These are phyloP conservation scores for Talaromyces sp. DNA, from an alignment of 2,329 filamentous ascomycete genomes.

Conservation along the genomic window DNA sequence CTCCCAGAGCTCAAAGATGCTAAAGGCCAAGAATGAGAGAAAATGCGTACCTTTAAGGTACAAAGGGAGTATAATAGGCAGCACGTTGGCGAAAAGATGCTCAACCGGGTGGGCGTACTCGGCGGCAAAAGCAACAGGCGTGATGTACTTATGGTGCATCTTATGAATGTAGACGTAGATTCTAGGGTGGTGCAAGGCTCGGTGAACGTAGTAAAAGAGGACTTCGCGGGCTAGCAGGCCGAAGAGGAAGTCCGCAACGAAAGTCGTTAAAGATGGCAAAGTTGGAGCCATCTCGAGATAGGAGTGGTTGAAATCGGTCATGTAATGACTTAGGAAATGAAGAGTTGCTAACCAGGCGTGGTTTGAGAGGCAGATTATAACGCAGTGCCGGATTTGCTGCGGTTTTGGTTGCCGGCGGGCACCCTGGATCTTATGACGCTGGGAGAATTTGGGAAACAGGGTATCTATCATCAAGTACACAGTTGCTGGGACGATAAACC, in stretches of 20 bases:
- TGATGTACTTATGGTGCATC: background rate
- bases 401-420: background rate
- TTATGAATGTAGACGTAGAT: background rate
- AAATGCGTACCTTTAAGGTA: background rate
- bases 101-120: background rate
- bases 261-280: background rate
- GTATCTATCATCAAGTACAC: constrained; percentile 43
- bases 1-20: background rate
- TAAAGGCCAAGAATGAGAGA: background rate
- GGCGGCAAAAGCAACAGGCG: background rate
- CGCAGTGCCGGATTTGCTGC: background rate
- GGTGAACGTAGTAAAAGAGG: background rate
- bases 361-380: background rate
- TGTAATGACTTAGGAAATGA: background rate
- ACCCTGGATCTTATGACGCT: constrained; percentile 51
- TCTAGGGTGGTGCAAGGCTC: background rate
- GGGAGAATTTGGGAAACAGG: constrained; percentile 46
- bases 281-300: background rate
- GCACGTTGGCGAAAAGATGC: background rate
- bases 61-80: background rate
- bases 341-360: background rate
- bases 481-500: constrained; percentile 10
- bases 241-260: background rate
- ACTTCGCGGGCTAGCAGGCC: background rate
- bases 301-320: background rate